These are phyloP conservation scores for Schizosaccharomyces pombe DNA, from an alignment of 805 yeast species.

Conservation along the genomic window ASM294v3 CU329670.1:2224501-2225000, in stretches of 20 bases:
- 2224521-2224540: constrained; percentile 74
- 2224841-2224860: constrained; percentile 19
- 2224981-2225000: constrained; percentile 32
- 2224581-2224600: constrained; percentile 31
- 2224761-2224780: constrained; percentile 20
- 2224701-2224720: constrained; percentile 35
- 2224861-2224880: constrained; percentile 40
- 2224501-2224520: constrained; percentile 22
- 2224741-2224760: constrained; percentile 60
- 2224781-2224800: constrained; percentile 55
- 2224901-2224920: constrained; percentile 31
- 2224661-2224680: constrained; percentile 22
- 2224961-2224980: constrained; percentile 26
- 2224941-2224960: constrained; percentile 24
- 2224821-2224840: constrained; percentile 59
- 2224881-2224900: constrained; percentile 51
- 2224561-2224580: constrained; percentile 22
- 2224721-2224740: constrained; percentile 35
- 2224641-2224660: constrained; percentile 30
- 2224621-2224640: constrained; percentile 32
- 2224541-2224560: constrained; percentile 30
- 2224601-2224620: constrained; percentile 49
- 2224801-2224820: constrained; percentile 76
- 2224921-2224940: constrained; percentile 19
- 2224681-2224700: constrained; percentile 23